Conservation (phyloP, 2,329 filamentous ascomycete species). For the Diplodia intermedia region DNA sequence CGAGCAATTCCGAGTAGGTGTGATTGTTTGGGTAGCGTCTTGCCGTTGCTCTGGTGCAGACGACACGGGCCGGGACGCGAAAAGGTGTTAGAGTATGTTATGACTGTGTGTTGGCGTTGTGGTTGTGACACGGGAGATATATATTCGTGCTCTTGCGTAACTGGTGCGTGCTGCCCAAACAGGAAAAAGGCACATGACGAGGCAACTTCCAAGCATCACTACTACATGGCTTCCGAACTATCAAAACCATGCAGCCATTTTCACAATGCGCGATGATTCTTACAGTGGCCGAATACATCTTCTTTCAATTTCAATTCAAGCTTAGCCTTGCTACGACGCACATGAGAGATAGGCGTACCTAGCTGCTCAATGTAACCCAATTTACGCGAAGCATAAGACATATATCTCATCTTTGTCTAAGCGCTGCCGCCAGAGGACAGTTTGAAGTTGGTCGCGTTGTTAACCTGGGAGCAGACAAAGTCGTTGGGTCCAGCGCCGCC, state of each 20-base stretch:
- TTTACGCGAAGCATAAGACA: constrained; percentile 7
- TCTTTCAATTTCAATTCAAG: no score
- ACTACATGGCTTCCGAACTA: no score
- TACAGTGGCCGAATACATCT: no score
- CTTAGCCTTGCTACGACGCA: not conserved
- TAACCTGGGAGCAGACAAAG: constrained; percentile 27
- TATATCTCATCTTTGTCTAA: not conserved
- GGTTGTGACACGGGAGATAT: no score
- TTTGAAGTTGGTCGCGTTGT: constrained; percentile 11
- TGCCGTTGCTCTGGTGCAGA: no score
- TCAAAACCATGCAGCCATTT: no score
- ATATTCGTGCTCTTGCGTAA: not conserved
- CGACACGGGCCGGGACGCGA: no score
- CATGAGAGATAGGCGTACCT: not conserved
- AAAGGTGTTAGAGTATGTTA: no score
- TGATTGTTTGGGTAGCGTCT: no score
- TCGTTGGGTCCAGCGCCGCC: constrained; percentile 22
- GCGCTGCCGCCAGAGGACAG: constrained; percentile 7
- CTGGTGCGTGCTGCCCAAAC: not conserved
- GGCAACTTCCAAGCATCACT: no score
- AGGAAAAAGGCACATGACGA: not conserved
- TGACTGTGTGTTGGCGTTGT: no score
- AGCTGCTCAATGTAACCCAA: not conserved
- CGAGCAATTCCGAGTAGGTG: no score
- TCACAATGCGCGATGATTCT: not conserved